Conservation (phyloP, 345 rosid species). For the Cardamine occulta region DNA sequence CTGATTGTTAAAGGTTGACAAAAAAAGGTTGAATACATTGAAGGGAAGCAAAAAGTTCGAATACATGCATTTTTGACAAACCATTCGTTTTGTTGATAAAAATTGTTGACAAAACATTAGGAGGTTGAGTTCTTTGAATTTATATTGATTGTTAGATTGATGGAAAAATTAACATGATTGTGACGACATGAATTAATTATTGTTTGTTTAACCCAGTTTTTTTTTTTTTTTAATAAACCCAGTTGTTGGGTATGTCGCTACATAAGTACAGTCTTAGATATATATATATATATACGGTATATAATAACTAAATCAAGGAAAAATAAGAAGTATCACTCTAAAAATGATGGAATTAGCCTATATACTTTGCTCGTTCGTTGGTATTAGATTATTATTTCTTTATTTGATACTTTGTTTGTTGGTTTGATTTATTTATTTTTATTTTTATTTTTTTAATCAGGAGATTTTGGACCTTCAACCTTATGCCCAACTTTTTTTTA, state of each 20-base stretch:
- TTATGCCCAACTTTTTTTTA: no score
- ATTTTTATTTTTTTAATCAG: no score
- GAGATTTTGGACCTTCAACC: no score
- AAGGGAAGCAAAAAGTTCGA: slow-evolving; percentile 23
- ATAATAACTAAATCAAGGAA: neutral
- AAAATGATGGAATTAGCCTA: neutral
- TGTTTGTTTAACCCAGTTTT: no score
- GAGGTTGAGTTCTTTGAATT: slow-evolving; percentile 26
- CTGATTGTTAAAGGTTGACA: slow-evolving; percentile 24
- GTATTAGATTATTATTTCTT: neutral
- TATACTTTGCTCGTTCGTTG: neutral
- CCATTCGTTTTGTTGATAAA: slow-evolving; percentile 17
- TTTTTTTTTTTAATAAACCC: neutral
- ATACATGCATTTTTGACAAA: slow-evolving; percentile 38
- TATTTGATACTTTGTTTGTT: neutral
- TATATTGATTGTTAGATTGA: neutral
- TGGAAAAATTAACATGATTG: neutral
- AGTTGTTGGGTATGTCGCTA: neutral
- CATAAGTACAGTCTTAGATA: no score
- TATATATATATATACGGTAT: no score
- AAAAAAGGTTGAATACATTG: slow-evolving; percentile 30
- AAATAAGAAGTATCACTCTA: neutral
- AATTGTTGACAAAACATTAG: slow-evolving; percentile 26
- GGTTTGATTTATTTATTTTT: neutral
- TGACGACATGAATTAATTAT: slow-evolving; percentile 2